Percentiles rank a stretch among this genome's conserved stretches.
phyloP scores from a whole-genome alignment of 2,329 filamentous ascomycete genomes.

The Epichloe glyceriae region DNA sequence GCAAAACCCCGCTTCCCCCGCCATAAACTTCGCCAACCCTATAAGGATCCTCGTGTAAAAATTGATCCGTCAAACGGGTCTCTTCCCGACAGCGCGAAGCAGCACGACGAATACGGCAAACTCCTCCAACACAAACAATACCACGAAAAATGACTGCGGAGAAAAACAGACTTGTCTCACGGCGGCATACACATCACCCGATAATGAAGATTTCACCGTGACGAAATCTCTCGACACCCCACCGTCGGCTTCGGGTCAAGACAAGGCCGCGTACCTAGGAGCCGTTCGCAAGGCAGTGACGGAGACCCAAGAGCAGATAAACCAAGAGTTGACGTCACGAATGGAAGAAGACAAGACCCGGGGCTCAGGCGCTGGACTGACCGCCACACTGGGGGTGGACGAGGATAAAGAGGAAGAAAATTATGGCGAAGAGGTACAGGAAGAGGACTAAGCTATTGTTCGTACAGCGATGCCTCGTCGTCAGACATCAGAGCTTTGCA shows the following conservation, averaged over 20 bases:
- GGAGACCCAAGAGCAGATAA: conserved; percentile 52
- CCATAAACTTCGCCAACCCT: not conserved
- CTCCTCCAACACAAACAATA: not conserved
- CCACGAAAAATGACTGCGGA: not conserved
- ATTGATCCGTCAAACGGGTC: too few species aligned
- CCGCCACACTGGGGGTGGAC: conserved; percentile 22
- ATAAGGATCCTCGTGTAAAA: not conserved
- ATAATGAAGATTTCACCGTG: conserved; percentile 34
- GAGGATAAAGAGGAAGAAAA: conserved; percentile 57
- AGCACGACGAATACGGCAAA: not conserved
- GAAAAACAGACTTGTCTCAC: conserved; percentile 18
- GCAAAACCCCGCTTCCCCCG: not conserved
- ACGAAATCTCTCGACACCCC: conserved; percentile 23
- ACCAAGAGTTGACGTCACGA: conserved; percentile 55
- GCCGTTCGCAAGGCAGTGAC: conserved; percentile 43
- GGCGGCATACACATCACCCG: conserved; percentile 41
- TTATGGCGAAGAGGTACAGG: conserved; percentile 74
- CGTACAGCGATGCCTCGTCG: not conserved
- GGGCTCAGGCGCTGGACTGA: conserved; percentile 18
- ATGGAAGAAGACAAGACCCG: conserved; percentile 61
- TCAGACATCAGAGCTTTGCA: not conserved
- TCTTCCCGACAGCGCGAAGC: too few species aligned
- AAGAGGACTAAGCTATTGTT: conserved; percentile 35
- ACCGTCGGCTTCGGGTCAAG: conserved; percentile 22
- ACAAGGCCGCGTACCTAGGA: conserved; percentile 47